Evolutionary conservation across 208 protist genomes (phyloP).

Genomic region (Crithidia fasciculata): DNA sequence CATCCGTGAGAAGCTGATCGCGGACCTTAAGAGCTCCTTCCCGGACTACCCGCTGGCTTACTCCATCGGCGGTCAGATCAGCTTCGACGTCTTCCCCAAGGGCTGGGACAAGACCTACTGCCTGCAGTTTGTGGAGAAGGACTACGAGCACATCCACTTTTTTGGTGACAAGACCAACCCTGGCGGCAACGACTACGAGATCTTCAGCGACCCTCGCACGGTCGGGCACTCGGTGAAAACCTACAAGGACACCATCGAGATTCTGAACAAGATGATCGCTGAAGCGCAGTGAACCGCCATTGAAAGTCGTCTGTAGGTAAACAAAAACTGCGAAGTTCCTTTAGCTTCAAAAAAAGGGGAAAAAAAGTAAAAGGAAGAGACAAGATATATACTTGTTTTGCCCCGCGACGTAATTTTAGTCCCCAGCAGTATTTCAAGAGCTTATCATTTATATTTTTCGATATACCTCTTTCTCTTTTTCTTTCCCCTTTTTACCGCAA

Average conservation of each 20-base stretch:
- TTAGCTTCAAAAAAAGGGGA: background rate
- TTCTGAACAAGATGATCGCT: conserved; percentile 81
- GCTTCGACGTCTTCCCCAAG: conserved; percentile 99
- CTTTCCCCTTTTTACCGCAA: no score
- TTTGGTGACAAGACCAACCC: conserved; percentile 99
- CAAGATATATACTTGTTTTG: no score
- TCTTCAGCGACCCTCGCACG: conserved; percentile 91
- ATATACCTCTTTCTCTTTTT: no score
- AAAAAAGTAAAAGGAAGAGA: background rate
- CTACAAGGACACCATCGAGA: conserved; percentile 95
- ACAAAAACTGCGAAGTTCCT: background rate
- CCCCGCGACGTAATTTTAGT: no score
- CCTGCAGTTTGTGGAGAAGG: conserved; percentile 95
- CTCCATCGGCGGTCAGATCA: conserved; percentile 99
- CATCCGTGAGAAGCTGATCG: conserved; percentile 95
- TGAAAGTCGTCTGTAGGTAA: background rate
- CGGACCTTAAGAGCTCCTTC: conserved; percentile 80
- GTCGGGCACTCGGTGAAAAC: conserved; percentile 95
- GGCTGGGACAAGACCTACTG: conserved; percentile 99
- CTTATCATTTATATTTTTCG: no score
- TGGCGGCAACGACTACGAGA: conserved; percentile 99
- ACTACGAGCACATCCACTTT: conserved; percentile 99
- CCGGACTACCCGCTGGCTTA: conserved; percentile 94
- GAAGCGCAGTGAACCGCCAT: conserved; percentile 41
- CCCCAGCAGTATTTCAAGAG: no score